Evolutionary conservation across 1,284 basidiomycete species (phyloP).

Genomic region (Macrocystidia cucumis): DNA sequence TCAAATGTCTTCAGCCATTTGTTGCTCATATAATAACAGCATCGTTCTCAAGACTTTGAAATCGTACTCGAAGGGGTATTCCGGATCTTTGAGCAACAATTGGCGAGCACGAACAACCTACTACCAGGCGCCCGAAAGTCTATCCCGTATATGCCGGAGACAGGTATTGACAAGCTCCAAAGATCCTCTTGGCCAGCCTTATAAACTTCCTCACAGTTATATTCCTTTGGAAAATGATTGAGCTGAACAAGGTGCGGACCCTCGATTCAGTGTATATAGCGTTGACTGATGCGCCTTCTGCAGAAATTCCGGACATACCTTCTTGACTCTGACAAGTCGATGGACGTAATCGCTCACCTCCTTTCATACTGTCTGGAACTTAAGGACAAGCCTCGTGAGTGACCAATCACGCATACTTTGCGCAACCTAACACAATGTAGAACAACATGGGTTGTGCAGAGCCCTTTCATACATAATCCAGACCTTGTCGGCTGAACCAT

Average conservation of each 20-base stretch:
- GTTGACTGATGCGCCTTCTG: slow-evolving; percentile 5
- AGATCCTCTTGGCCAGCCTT: slow-evolving; percentile 6
- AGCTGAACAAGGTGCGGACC: slow-evolving; percentile 92
- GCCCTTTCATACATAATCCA: slow-evolving; percentile 90
- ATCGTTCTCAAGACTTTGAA: slow-evolving; percentile 81
- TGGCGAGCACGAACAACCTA: slow-evolving; percentile 64
- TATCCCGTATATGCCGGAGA: slow-evolving; percentile 75
- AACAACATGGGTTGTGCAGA: slow-evolving; percentile 87
- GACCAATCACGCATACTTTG: slow-evolving; percentile 9
- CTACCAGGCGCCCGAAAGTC: slow-evolving; percentile 79
- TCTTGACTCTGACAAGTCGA: slow-evolving; percentile 71
- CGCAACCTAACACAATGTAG: slow-evolving; percentile 27
- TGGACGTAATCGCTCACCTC: slow-evolving; percentile 71
- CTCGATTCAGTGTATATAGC: slow-evolving; percentile 8
- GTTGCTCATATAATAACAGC: slow-evolving; percentile 36
- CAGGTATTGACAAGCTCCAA: slow-evolving; percentile 44
- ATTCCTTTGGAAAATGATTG: slow-evolving; percentile 86
- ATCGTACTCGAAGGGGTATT: slow-evolving; percentile 75
- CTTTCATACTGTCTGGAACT: slow-evolving; percentile 77
- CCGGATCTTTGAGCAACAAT: slow-evolving; percentile 67
- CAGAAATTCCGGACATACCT: slow-evolving; percentile 85
- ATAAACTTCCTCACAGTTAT: slow-evolving; percentile 43
- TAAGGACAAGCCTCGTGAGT: slow-evolving; percentile 83
- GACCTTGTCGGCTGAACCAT: slow-evolving; percentile 77
- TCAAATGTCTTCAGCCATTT: slow-evolving; percentile 6